Evolutionary conservation across 2,329 filamentous ascomycete genomes (phyloP).

Genomic region (Zasmidium angulare): DNA sequence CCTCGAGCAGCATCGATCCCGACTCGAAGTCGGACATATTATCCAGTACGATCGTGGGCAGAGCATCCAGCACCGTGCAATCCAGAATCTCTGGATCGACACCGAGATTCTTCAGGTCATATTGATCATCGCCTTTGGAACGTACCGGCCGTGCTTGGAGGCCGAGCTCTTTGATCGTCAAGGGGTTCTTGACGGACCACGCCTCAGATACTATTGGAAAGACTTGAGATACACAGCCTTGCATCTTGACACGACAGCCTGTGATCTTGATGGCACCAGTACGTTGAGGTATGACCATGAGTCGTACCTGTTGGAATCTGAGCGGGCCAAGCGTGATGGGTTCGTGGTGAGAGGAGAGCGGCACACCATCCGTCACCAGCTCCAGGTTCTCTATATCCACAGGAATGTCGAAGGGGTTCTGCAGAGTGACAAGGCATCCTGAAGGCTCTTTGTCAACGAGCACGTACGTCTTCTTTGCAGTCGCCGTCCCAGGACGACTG

Average conservation of each 20-base stretch:
- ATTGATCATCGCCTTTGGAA: slow-evolving; percentile 1
- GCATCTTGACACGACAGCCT: slow-evolving; percentile 76
- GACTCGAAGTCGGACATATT: slow-evolving; percentile 78
- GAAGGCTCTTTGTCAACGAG: slow-evolving; percentile 77
- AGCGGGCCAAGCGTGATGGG: slow-evolving; percentile 75
- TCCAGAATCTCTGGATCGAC: slow-evolving; percentile 25
- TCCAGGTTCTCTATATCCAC: slow-evolving; percentile 81
- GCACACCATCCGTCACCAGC: slow-evolving; percentile 70
- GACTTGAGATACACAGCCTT: slow-evolving; percentile 74
- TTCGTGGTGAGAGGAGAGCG: slow-evolving; percentile 66
- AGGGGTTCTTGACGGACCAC: slow-evolving; percentile 69
- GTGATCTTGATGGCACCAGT: slow-evolving; percentile 71
- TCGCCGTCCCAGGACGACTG: slow-evolving; percentile 59
- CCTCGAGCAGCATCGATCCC: slow-evolving; percentile 88
- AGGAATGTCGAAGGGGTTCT: slow-evolving; percentile 93
- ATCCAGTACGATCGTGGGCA: slow-evolving; percentile 75
- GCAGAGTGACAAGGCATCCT: slow-evolving; percentile 77
- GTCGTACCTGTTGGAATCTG: slow-evolving; percentile 72
- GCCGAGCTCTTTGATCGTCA: slow-evolving; percentile 65
- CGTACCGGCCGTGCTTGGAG: slow-evolving; percentile 6
- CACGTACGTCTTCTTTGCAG: slow-evolving; percentile 57
- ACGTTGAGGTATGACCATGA: slow-evolving; percentile 66
- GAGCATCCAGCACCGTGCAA: slow-evolving; percentile 69
- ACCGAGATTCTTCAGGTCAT: slow-evolving; percentile 16
- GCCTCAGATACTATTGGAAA: slow-evolving; percentile 80